Percentiles rank a stretch among this genome's conserved stretches.
Evolutionary conservation across 2,329 filamentous ascomycete species (phyloP).

Genomic region (Sclerotinia glacialis): DNA sequence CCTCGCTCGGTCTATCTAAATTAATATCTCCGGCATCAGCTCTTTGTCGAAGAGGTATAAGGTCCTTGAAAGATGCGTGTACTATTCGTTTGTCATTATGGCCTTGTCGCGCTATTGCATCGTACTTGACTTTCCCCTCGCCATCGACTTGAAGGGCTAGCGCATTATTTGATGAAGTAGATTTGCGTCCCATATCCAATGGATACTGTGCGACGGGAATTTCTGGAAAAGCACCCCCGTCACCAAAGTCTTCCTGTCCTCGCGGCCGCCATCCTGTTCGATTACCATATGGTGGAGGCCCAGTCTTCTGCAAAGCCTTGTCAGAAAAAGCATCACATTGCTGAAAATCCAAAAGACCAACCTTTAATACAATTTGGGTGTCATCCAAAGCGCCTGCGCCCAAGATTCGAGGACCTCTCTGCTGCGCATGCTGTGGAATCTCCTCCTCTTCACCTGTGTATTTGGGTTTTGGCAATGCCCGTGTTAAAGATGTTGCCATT

Average conservation of each 20-base stretch:
- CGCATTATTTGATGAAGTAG: conserved; percentile 70
- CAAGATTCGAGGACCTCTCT: conserved; percentile 79
- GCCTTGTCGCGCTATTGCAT: conserved; percentile 87
- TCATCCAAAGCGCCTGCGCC: conserved; percentile 78
- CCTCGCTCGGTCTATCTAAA: conserved; percentile 77
- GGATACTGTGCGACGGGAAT: conserved; percentile 93
- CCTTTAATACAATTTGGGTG: conserved; percentile 78
- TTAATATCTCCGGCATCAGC: conserved; percentile 92
- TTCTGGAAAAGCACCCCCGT: conserved; percentile 95
- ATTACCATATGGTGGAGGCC: conserved; percentile 84
- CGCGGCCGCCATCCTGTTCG: conserved; percentile 89
- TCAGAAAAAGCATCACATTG: conserved; percentile 25
- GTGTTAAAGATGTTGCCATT: conserved; percentile 68
- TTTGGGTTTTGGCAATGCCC: conserved; percentile 82
- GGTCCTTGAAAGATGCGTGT: conserved; percentile 92
- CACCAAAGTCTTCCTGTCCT: conserved; percentile 84
- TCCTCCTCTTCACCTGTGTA: conserved; percentile 90
- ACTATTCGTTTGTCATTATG: conserved; percentile 82
- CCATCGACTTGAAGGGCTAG: conserved; percentile 88
- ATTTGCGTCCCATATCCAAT: conserved; percentile 87
- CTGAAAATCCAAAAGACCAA: conserved; percentile 39
- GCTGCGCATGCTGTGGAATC: conserved; percentile 65
- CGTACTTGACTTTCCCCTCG: conserved; percentile 93
- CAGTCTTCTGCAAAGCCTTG: conserved; percentile 56
- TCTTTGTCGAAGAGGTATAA: conserved; percentile 89